Evolutionary conservation across 768 basidiomycete species (phyloP).

Genomic region (Psilocybe cubensis): DNA sequence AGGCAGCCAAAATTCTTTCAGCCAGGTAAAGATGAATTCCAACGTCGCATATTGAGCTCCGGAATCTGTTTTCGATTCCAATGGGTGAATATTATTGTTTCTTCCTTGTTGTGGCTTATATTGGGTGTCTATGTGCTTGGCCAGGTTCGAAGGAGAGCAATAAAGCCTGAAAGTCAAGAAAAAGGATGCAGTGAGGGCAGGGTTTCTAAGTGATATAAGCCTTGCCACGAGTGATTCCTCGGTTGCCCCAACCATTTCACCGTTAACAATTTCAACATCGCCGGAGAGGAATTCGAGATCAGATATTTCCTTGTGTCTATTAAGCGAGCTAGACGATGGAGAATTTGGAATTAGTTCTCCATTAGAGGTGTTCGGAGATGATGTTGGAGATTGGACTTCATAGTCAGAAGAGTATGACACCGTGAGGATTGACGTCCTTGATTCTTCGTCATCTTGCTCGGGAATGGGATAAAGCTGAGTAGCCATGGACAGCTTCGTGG

Average conservation of each 20-base stretch:
- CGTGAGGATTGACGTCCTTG: not conserved
- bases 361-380: not conserved
- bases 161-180: not conserved
- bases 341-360: not conserved
- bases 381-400: not conserved
- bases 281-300: not conserved
- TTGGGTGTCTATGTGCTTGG: not conserved
- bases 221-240: not conserved
- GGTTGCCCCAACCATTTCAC: not conserved
- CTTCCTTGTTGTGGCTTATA: too few relatives aligned
- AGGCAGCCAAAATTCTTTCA: not conserved
- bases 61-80: not conserved
- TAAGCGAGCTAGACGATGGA: not conserved
- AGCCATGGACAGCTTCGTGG: not conserved
- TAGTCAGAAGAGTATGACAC: not conserved
- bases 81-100: too few relatives aligned
- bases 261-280: not conserved
- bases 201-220: not conserved
- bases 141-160: not conserved
- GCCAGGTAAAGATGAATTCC: not conserved
- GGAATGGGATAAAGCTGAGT: not conserved
- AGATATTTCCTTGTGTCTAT: not conserved
- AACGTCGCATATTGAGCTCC: not conserved
- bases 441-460: not conserved
- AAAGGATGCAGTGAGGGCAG: not conserved